phyloP scores from a whole-genome alignment of 2,329 filamentous ascomycete species.

The Penicillium paneum region DNA sequence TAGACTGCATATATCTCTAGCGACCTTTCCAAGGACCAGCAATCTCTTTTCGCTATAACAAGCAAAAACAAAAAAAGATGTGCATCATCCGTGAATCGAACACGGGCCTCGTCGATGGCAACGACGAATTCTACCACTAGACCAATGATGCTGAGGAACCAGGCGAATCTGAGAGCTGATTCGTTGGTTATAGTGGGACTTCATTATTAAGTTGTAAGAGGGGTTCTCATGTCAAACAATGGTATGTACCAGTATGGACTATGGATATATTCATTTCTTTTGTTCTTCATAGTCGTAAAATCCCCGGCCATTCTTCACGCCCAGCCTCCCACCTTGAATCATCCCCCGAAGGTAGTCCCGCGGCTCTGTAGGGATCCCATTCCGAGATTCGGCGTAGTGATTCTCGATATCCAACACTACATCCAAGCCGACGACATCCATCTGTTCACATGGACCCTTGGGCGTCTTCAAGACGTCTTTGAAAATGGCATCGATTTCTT shows the following conservation, averaged over 20 bases:
- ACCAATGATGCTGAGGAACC: conserved; percentile 39
- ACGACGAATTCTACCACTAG: conserved; percentile 48
- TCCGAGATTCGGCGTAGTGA: conserved; percentile 37
- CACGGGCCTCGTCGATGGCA: conserved; percentile 48
- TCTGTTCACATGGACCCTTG: conserved; percentile 40
- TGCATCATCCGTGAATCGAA: conserved; percentile 46
- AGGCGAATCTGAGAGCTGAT: conserved; percentile 1
- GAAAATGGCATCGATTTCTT: conserved; percentile 40
- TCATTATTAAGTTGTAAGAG: not conserved
- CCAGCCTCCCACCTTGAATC: conserved; percentile 32
- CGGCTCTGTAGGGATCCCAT: conserved; percentile 30
- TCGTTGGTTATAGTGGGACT: not conserved
- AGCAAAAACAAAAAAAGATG: conserved; percentile 1
- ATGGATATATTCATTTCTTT: not conserved
- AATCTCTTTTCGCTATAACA: not conserved
- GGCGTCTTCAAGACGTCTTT: conserved; percentile 36
- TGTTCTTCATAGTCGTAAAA: conserved; percentile 32
- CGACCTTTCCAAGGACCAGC: not conserved
- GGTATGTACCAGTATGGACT: too few species aligned
- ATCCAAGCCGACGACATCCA: conserved; percentile 44
- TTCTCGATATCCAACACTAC: conserved; percentile 42
- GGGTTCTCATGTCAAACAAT: too few species aligned
- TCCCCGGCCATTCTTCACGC: conserved; percentile 32
- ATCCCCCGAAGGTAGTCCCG: conserved; percentile 33
- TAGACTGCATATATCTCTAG: not conserved